Conservation (phyloP, 768 basidiomycete genomes). For the Macrolepiota dolichaula region DNA sequence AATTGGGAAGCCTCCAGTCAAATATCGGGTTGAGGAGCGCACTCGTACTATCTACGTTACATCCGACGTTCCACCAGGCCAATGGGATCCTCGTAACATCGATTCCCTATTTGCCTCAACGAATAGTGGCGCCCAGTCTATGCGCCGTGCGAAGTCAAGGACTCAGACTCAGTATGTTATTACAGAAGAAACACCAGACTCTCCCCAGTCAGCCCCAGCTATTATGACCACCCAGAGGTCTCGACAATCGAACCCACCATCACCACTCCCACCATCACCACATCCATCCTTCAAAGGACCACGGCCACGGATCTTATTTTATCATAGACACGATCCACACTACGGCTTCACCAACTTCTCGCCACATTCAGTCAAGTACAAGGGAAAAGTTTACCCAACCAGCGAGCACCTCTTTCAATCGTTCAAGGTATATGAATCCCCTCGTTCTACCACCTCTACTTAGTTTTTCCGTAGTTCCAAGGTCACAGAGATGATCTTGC, state of each 20-base stretch:
- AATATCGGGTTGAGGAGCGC: conserved; percentile 46
- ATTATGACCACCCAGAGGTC: conserved; percentile 1
- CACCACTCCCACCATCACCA: conserved; percentile 13
- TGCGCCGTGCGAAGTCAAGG: conserved; percentile 29
- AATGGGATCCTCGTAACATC: conserved; percentile 38
- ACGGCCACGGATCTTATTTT: conserved; percentile 50
- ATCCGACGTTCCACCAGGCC: conserved; percentile 38
- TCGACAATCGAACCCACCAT: conserved; percentile 10
- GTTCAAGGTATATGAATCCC: conserved; percentile 49
- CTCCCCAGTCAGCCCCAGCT: conserved; percentile 2
- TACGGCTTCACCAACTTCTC: conserved; percentile 79
- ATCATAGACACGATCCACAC: conserved; percentile 59
- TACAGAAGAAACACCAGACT: conserved; percentile 16
- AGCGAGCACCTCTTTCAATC: conserved; percentile 79
- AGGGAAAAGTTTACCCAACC: conserved; percentile 66
- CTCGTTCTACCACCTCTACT: neutral
- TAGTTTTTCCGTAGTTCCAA: conserved; percentile 45
- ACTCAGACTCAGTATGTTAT: conserved; percentile 25
- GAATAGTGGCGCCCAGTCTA: conserved; percentile 26
- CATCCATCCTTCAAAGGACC: conserved; percentile 18
- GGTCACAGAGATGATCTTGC: conserved; percentile 58
- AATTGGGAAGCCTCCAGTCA: conserved; percentile 31
- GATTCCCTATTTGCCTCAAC: conserved; percentile 37
- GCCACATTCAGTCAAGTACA: conserved; percentile 56
- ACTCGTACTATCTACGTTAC: conserved; percentile 44